Conservation (phyloP, 768 basidiomycete species). For the Lactifluus rugatus region DNA sequence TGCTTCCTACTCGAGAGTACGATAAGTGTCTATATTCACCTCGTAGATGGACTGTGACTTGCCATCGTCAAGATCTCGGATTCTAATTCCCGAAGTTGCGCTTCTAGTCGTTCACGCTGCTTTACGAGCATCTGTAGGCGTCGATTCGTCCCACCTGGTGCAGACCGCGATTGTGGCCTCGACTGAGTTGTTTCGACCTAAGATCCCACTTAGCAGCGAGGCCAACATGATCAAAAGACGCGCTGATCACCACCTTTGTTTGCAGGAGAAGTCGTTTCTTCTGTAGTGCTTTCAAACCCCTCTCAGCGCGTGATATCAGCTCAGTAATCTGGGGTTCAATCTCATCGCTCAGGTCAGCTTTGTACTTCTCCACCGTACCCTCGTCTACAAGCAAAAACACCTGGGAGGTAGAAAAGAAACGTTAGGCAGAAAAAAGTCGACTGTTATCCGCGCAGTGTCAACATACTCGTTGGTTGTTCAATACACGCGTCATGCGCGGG, state of each 20-base stretch:
- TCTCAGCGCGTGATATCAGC: constrained; percentile 60
- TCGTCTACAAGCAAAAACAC: constrained; percentile 70
- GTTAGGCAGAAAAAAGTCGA: neutral
- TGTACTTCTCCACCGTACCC: constrained; percentile 61
- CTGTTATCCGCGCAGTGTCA: constrained; percentile 1
- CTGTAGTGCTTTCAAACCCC: constrained; percentile 48
- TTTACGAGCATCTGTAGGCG: constrained; percentile 54
- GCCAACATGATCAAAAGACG: neutral
- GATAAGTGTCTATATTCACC: neutral
- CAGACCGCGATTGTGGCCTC: constrained; percentile 31
- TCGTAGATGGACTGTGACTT: constrained; percentile 8
- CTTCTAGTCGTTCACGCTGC: constrained; percentile 59
- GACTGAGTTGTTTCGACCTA: constrained; percentile 47
- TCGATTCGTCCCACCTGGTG: constrained; percentile 44
- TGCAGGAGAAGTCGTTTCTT: constrained; percentile 55
- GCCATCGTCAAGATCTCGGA: constrained; percentile 54
- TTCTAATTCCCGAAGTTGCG: constrained; percentile 49
- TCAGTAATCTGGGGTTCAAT: constrained; percentile 75
- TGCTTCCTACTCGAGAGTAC: constrained; percentile 12
- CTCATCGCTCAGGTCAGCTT: constrained; percentile 65
- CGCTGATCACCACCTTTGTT: constrained; percentile 43
- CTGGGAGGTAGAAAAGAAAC: constrained; percentile 29
- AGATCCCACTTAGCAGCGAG: neutral
- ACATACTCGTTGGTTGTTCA: constrained; percentile 55
- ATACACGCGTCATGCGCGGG: constrained; percentile 55